Conservation (phyloP, 495 filamentous ascomycete genomes). For the Cenococcum geophilum region DNA sequence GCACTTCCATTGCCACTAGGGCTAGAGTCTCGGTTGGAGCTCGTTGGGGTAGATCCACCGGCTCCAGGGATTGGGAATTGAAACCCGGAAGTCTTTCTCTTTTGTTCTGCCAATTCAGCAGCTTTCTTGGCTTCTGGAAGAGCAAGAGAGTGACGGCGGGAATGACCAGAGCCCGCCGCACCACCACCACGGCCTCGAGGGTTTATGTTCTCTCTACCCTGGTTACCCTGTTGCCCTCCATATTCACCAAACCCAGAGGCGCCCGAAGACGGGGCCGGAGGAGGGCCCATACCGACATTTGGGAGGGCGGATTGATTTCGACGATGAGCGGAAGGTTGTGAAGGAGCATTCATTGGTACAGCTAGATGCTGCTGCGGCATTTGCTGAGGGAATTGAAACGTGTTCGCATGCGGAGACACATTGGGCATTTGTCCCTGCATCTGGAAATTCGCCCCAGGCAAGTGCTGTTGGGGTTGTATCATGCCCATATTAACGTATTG, state of each 20-base stretch:
- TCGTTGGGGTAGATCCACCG: slow-evolving; percentile 45
- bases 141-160: slow-evolving; percentile 89
- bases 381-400: slow-evolving; percentile 87
- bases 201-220: slow-evolving; percentile 62
- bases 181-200: slow-evolving; percentile 68
- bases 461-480: slow-evolving; percentile 72
- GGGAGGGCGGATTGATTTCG: slow-evolving; percentile 97
- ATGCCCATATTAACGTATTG: slow-evolving; percentile 97
- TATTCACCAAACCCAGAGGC: slow-evolving; percentile 86
- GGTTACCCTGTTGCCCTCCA: slow-evolving; percentile 48
- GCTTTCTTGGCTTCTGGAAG: slow-evolving; percentile 96
- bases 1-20: slow-evolving; percentile 39
- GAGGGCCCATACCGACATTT: slow-evolving; percentile 87
- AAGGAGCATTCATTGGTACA: slow-evolving; percentile 68
- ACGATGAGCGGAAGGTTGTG: slow-evolving; percentile 77
- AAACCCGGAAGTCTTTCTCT: slow-evolving; percentile 85
- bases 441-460: slow-evolving; percentile 63
- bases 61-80: slow-evolving; percentile 85
- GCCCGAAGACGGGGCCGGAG: slow-evolving; percentile 93
- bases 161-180: slow-evolving; percentile 68
- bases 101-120: slow-evolving; percentile 92
- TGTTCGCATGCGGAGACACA: slow-evolving; percentile 70
- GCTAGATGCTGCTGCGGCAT: slow-evolving; percentile 60
- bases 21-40: slow-evolving; percentile 44
- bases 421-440: slow-evolving; percentile 63